Evolutionary conservation across 495 filamentous ascomycete species (phyloP), one percentile per base, ranked within the genome.

Genomic region (Coniosporium apollinis): DNA sequence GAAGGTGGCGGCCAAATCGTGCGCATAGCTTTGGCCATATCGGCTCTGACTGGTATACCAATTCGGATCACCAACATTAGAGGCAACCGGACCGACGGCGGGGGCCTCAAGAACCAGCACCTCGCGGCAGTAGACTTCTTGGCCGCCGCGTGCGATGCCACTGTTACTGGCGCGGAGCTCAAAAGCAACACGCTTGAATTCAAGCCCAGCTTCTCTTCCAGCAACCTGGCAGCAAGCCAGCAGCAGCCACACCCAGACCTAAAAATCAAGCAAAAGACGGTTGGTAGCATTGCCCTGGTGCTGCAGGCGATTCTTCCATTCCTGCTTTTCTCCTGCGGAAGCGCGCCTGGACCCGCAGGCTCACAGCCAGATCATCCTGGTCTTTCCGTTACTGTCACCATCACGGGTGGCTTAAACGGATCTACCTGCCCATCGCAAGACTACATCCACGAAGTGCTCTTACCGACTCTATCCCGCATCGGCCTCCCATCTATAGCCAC

Each of bases 1-100:
- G 84, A 91, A 59, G 83, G 84, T 24, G 84, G 83, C 20, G 84
- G 83, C 6, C 83, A 93, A 52, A 60, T 93, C 1, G 66, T 89
- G 19, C 70, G 84, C 30, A 64, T 81, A 28, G 79, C 80, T 1
- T 54, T 80, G 20, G 69, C 67, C 7, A 55, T 92, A 1, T 72
- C 82, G 0, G 70, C 79, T 0, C 59, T 91, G 4, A 76, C 74
- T 5, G 56, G 62, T 4, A 64, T 58, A 5, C 70, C 82, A 4
- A 60, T 92, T 30, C 61, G 63, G 28, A 73, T 93, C 30, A 57
- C 66, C 19, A 48, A 81, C 44, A 73, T 89, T 13, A 67, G 84
- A 13, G 81, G 72, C 14, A 84, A 79, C 31, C 61, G 84, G 22
- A 50, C 48, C 5, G 57, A 58, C 14, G 56, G 44, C 28, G 45